Base-by-base conservation (phyloP, 352 stramenopile genomes). In the Phytophthora pinifolia region DNA sequence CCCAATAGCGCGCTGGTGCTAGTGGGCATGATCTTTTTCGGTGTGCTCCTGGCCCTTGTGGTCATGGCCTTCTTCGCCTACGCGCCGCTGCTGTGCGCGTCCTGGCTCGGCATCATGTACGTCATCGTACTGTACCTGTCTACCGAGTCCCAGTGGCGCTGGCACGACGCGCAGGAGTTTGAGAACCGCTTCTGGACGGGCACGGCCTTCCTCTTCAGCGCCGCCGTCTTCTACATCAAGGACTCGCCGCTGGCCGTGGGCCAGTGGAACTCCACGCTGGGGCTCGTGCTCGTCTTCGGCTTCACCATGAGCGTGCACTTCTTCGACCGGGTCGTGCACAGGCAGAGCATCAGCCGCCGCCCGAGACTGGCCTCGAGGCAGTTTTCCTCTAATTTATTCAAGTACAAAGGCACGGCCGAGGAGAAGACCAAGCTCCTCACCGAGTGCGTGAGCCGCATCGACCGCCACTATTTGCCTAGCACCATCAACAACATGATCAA, bases 141-240 rank as follows among this genome's bases (percentile, higher is more conserved):
- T 25, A 92, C 80, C 35, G 84, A 94, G 47, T 87, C 77, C 36
- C 86, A 88, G 35, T 95, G 83, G 83, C 79, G 82, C 48, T 93
- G 82, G 77, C 84, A 94, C 69, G 79, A 94, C 54, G 84, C 86
- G 14, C 85, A 96, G 59, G 95, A 98, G 74, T 98, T 98, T 60
- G 96, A 98, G 71, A 98, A 98, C 79, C 83, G 94, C 56, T 98
- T 98, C 67, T 98, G 94, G 96, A 98, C 94, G 6, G 81, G 97
- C 57, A 97, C 96, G 30, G 91, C 90, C 9, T 89, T 97, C 46
- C 57, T 98, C n/a, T 92, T 98, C 43, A 96, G 84, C 41, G 86
- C 82, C 1, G 89, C 91, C n/a, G 64, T 96, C 36, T 74, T 98
- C n/a, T 98, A 98, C 62, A 92, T 96, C 36, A 81, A 92, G 52